A percentile compares a stretch with the other conserved stretches of the same genome.
Evolutionary conservation across 192 early-diverging fungal genomes (phyloP).

Genomic region (Backusella australiensis): DNA sequence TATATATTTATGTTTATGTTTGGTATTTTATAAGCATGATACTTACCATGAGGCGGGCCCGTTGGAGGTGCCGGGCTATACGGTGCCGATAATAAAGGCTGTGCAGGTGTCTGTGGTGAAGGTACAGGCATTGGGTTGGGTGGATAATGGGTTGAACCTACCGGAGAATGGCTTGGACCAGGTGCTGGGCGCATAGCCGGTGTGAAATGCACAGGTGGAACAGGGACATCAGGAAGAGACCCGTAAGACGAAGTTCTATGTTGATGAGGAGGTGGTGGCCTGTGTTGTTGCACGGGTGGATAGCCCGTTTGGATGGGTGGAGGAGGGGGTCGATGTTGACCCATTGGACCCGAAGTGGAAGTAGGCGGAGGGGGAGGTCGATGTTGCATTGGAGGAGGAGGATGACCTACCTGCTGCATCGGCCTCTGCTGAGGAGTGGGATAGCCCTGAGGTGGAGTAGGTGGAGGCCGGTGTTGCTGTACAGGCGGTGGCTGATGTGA

Average conservation of each 20-base stretch:
- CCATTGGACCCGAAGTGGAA: not conserved
- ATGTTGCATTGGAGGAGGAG: conserved; percentile 11
- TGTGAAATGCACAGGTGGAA: not conserved
- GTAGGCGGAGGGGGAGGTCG: not conserved
- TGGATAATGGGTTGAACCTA: conserved; percentile 2
- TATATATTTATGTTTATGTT: not conserved
- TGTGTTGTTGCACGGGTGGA: not conserved
- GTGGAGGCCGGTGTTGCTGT: not conserved
- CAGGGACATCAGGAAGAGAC: not conserved
- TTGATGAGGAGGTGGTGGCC: not conserved
- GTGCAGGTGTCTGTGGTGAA: conserved; percentile 8
- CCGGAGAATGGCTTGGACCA: not conserved
- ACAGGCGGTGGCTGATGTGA: conserved; percentile 12
- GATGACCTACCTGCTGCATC: not conserved
- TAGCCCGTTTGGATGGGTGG: not conserved
- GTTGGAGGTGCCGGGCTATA: not conserved
- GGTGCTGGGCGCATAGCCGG: not conserved
- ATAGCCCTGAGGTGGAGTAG: not conserved
- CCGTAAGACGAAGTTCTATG: not conserved
- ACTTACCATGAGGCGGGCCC: not conserved
- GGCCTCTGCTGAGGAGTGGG: not conserved
- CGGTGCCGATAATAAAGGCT: conserved; percentile 7
- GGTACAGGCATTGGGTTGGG: not conserved
- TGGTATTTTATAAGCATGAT: not conserved
- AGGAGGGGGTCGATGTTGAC: not conserved